Evolutionary conservation across 2,329 filamentous ascomycete species (phyloP).

Genomic region (Hypoxylon sp.): DNA sequence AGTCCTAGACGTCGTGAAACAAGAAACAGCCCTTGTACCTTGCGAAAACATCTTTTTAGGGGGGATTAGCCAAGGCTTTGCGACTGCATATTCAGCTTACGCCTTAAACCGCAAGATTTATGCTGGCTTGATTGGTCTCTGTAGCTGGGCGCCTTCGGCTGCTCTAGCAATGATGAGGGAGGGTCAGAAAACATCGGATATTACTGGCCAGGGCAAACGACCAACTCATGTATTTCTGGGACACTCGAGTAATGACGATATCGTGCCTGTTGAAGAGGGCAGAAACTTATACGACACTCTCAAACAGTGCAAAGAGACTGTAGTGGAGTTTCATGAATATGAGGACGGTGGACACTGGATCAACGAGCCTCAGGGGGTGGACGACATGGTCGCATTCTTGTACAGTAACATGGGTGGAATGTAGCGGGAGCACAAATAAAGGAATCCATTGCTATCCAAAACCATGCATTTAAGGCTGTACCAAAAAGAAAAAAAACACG

Average conservation of each 20-base stretch:
- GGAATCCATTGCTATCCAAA: no score
- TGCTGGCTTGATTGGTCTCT: conserved; percentile 52
- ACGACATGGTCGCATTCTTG: conserved; percentile 40
- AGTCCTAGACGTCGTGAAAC: conserved; percentile 41
- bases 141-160: conserved; percentile 51
- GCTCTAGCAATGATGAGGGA: neutral
- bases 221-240: conserved; percentile 49
- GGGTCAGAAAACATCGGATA: neutral
- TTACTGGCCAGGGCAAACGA: neutral
- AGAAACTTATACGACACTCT: conserved; percentile 46
- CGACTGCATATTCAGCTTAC: conserved; percentile 44
- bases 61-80: conserved; percentile 56
- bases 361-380: conserved; percentile 46
- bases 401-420: neutral
- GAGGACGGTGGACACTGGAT: conserved; percentile 47
- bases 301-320: neutral
- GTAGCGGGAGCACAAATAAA: neutral
- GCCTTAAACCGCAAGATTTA: conserved; percentile 31
- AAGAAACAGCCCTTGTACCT: conserved; percentile 47
- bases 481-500: no score
- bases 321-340: conserved; percentile 53
- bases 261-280: conserved; percentile 52
- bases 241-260: conserved; percentile 51
- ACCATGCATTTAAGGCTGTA: no score
- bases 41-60: conserved; percentile 51